Conservation (phyloP, 2,329 filamentous ascomycete species). For the Aspergillus sp. region DNA sequence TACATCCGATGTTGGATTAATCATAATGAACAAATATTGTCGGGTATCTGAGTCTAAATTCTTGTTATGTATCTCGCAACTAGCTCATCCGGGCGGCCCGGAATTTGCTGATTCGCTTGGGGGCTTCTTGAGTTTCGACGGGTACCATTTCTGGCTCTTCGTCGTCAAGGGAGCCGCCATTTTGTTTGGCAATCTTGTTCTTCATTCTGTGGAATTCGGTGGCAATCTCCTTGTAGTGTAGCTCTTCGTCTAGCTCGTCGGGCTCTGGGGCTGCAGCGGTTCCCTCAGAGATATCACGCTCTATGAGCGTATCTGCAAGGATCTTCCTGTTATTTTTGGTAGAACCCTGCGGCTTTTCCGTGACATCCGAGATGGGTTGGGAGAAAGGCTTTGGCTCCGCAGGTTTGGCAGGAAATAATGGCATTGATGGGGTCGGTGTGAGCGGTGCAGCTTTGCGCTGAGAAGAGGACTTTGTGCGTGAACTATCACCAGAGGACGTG, state of each 20-base stretch:
- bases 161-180: slow-evolving; percentile 79
- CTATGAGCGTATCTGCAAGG: slow-evolving; percentile 60
- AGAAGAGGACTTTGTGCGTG: slow-evolving; percentile 21
- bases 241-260: slow-evolving; percentile 69
- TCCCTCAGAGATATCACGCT: slow-evolving; percentile 46
- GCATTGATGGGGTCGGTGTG: slow-evolving; percentile 24
- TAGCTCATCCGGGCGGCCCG: slow-evolving; percentile 46
- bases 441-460: slow-evolving; percentile 23
- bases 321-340: slow-evolving; percentile 49
- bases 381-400: slow-evolving; percentile 40
- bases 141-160: slow-evolving; percentile 67
- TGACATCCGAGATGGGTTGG: slow-evolving; percentile 32
- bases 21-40: neutral
- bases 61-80: slow-evolving; percentile 6
- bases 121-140: slow-evolving; percentile 61
- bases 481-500: slow-evolving; percentile 15
- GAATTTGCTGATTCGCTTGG: slow-evolving; percentile 47
- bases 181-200: slow-evolving; percentile 76
- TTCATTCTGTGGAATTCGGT: slow-evolving; percentile 80
- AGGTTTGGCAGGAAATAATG: slow-evolving; percentile 40
- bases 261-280: slow-evolving; percentile 46
- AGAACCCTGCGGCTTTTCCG: slow-evolving; percentile 27
- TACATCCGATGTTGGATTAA: neutral
- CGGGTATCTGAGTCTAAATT: slow-evolving; percentile 19
- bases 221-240: slow-evolving; percentile 75